phyloP scores from a whole-genome alignment of 2,329 filamentous ascomycete genomes.

The Helotiales sp. region DNA sequence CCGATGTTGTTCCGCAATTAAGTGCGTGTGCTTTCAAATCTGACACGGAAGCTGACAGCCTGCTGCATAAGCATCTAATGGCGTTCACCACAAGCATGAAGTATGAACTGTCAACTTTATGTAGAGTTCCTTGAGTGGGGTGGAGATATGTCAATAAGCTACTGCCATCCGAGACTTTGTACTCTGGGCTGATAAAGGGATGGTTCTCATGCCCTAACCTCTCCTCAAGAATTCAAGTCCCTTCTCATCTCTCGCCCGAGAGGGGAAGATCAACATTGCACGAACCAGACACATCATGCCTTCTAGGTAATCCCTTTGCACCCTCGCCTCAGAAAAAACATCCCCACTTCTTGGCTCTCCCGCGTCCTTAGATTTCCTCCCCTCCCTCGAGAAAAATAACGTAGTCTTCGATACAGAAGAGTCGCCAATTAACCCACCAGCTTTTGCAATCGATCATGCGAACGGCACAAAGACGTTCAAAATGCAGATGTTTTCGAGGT shows the following conservation, averaged over 20 bases:
- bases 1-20: background rate
- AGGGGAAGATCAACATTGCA: too few relatives aligned
- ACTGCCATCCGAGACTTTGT: too few relatives aligned
- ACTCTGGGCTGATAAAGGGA: too few relatives aligned
- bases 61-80: background rate
- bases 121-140: too few relatives aligned
- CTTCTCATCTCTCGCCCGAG: too few relatives aligned
- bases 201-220: too few relatives aligned
- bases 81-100: background rate
- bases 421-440: slow-evolving; percentile 45
- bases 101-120: too few relatives aligned
- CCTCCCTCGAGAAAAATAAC: slow-evolving; percentile 29
- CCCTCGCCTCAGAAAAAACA: slow-evolving; percentile 46
- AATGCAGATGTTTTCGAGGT: slow-evolving; percentile 49
- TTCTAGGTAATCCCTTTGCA: slow-evolving; percentile 42
- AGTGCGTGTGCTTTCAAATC: background rate
- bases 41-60: background rate
- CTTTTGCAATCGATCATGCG: slow-evolving; percentile 43
- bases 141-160: too few relatives aligned
- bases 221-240: too few relatives aligned
- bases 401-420: slow-evolving; percentile 50
- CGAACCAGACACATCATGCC: too few relatives aligned
- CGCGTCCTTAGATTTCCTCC: slow-evolving; percentile 43
- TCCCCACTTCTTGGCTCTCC: slow-evolving; percentile 50
- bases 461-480: slow-evolving; percentile 45